Evolutionary conservation across 2,329 filamentous ascomycete species (phyloP).

Genomic region (Pseudocercospora fijiensis): DNA sequence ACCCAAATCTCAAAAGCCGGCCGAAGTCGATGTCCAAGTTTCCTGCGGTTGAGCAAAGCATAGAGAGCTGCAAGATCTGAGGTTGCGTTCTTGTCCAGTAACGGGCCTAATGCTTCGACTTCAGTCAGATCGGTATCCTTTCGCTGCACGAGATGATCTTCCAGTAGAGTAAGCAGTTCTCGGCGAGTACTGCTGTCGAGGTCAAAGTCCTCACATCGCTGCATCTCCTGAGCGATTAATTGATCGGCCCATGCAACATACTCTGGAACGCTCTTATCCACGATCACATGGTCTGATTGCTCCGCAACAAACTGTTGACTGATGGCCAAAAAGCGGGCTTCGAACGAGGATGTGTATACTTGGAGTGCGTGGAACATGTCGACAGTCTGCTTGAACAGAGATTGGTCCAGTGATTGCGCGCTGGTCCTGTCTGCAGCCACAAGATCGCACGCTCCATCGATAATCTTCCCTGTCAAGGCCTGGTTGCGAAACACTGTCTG

Average conservation of each 20-base stretch:
- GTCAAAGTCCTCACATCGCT: constrained; percentile 75
- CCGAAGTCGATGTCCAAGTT: constrained; percentile 68
- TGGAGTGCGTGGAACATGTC: constrained; percentile 82
- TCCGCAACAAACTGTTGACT: constrained; percentile 67
- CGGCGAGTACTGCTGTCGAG: constrained; percentile 81
- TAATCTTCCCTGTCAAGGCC: constrained; percentile 53
- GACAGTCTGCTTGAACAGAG: constrained; percentile 69
- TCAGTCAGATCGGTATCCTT: constrained; percentile 55
- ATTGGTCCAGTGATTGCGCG: constrained; percentile 57
- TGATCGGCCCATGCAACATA: constrained; percentile 71
- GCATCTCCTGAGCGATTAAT: constrained; percentile 70
- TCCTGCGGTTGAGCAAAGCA: constrained; percentile 68
- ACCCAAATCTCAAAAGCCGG: constrained; percentile 78
- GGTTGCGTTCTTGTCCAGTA: constrained; percentile 70
- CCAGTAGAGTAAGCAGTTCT: constrained; percentile 69
- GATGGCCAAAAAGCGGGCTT: constrained; percentile 67
- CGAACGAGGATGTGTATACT: constrained; percentile 77
- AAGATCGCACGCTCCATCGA: constrained; percentile 74
- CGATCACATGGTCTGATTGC: constrained; percentile 67
- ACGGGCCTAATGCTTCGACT: constrained; percentile 62
- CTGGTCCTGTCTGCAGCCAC: constrained; percentile 68
- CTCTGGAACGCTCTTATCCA: constrained; percentile 62
- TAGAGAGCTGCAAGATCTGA: constrained; percentile 75
- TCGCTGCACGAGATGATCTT: constrained; percentile 67
- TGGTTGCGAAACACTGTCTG: constrained; percentile 56